Conservation (phyloP, 495 filamentous ascomycete genomes). For the Talaromyces liani region DNA sequence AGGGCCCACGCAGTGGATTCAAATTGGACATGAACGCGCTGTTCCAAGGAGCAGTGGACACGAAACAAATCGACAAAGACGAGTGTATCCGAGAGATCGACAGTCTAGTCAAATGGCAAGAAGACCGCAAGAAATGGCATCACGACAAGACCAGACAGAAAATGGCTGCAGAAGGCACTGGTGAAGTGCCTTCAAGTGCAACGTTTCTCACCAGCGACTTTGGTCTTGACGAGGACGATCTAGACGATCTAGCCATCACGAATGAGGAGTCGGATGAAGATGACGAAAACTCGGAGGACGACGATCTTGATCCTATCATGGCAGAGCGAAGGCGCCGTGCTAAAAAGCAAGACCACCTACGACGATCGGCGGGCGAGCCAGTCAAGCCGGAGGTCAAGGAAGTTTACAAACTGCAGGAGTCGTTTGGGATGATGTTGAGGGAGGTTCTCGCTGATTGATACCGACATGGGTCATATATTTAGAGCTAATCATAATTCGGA, state of each 20-base stretch:
- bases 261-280: slow-evolving; percentile 59
- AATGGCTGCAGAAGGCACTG: slow-evolving; percentile 80
- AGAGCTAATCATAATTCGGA: neutral
- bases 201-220: slow-evolving; percentile 74
- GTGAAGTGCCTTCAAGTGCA: slow-evolving; percentile 39
- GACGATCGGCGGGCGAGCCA: slow-evolving; percentile 82
- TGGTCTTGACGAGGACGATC: slow-evolving; percentile 71
- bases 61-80: slow-evolving; percentile 56
- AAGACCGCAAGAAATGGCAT: slow-evolving; percentile 92
- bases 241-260: slow-evolving; percentile 73
- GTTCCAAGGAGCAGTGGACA: slow-evolving; percentile 67
- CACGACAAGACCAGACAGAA: slow-evolving; percentile 96
- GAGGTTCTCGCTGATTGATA: slow-evolving; percentile 68
- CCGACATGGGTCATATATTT: neutral
- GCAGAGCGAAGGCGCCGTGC: slow-evolving; percentile 70
- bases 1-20: slow-evolving; percentile 62
- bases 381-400: slow-evolving; percentile 74
- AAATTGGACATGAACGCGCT: slow-evolving; percentile 91
- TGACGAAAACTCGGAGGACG: slow-evolving; percentile 67
- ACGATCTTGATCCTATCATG: slow-evolving; percentile 76
- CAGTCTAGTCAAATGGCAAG: slow-evolving; percentile 83
- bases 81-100: slow-evolving; percentile 78
- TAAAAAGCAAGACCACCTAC: slow-evolving; percentile 69
- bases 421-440: slow-evolving; percentile 79
- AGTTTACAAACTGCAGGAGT: slow-evolving; percentile 65